A percentile compares a stretch with the other conserved stretches of the same genome.
Evolutionary conservation across 208 protist species (phyloP).

Genomic region (Chromosphaera perkinsii): DNA sequence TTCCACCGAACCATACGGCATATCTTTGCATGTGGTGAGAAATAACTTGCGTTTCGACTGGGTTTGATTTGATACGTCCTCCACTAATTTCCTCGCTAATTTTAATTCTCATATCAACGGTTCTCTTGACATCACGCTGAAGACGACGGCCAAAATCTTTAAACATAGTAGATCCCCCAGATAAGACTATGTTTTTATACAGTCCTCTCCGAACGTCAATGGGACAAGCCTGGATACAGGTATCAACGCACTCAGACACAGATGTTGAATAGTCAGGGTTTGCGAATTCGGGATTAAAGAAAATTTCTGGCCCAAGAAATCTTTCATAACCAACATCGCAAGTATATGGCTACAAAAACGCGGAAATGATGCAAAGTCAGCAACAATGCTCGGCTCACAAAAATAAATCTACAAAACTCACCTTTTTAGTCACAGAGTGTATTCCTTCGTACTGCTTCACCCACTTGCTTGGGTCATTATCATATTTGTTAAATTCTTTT

Average conservation of each 20-base stretch:
- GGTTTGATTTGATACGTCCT: slow-evolving; percentile 50
- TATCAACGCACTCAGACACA: slow-evolving; percentile 84
- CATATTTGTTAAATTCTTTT: slow-evolving; percentile 84
- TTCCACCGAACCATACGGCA: slow-evolving; percentile 91
- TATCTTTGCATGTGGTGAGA: slow-evolving; percentile 74
- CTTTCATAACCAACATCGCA: slow-evolving; percentile 91
- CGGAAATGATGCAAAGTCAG: background rate
- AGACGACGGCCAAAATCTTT: slow-evolving; percentile 81
- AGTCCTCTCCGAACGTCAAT: slow-evolving; percentile 88
- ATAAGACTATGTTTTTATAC: slow-evolving; percentile 94
- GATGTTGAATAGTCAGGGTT: slow-evolving; percentile 73
- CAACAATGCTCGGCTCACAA: background rate
- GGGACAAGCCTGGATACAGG: slow-evolving; percentile 82
- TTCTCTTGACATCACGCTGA: slow-evolving; percentile 71
- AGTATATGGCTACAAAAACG: slow-evolving; percentile 29
- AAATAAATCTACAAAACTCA: slow-evolving; percentile 22
- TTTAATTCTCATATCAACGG: slow-evolving; percentile 60
- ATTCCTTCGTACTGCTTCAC: slow-evolving; percentile 66
- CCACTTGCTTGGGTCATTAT: slow-evolving; percentile 67
- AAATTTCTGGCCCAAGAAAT: slow-evolving; percentile 93
- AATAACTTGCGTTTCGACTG: slow-evolving; percentile 89
- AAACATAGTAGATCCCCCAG: slow-evolving; percentile 93
- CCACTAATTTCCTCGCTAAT: slow-evolving; percentile 46
- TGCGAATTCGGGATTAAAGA: slow-evolving; percentile 93
- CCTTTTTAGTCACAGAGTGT: slow-evolving; percentile 45